These are phyloP conservation scores for Cetraspora pellucida DNA, from an alignment of 192 early-diverging fungal species.

Conservation along the genomic window DNA sequence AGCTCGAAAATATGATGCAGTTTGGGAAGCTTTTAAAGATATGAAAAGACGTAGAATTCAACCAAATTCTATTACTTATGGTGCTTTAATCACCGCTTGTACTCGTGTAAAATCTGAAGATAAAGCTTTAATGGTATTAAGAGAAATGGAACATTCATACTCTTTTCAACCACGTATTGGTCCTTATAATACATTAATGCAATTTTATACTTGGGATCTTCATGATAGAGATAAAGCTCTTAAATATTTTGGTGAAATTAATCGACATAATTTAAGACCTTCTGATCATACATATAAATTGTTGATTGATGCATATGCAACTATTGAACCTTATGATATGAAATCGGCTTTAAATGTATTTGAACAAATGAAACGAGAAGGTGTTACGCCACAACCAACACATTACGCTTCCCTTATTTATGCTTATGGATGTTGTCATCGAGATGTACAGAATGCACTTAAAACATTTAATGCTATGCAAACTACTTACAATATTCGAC, in stretches of 20 bases:
- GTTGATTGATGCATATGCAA: conserved; percentile 57
- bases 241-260: conserved; percentile 51
- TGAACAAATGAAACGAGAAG: conserved; percentile 44
- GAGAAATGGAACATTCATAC: conserved; percentile 49
- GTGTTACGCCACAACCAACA: conserved; percentile 45
- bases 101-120: conserved; percentile 57
- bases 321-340: conserved; percentile 60
- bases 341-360: conserved; percentile 52
- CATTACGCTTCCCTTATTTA: conserved; percentile 60
- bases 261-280: conserved; percentile 47
- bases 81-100: conserved; percentile 59
- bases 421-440: conserved; percentile 56
- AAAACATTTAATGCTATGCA: conserved; percentile 49
- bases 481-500: conserved; percentile 32
- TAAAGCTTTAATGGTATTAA: conserved; percentile 48
- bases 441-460: conserved; percentile 48
- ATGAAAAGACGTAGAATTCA: conserved; percentile 54
- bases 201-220: conserved; percentile 61
- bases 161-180: conserved; percentile 54
- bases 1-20: conserved; percentile 57
- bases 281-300: conserved; percentile 59
- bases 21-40: conserved; percentile 55
- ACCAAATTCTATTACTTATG: conserved; percentile 59
- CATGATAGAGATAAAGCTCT: conserved; percentile 51
- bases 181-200: conserved; percentile 63